Base-by-base conservation (phyloP, 2,329 filamentous ascomycete species). In the Botryotinia convoluta region DNA sequence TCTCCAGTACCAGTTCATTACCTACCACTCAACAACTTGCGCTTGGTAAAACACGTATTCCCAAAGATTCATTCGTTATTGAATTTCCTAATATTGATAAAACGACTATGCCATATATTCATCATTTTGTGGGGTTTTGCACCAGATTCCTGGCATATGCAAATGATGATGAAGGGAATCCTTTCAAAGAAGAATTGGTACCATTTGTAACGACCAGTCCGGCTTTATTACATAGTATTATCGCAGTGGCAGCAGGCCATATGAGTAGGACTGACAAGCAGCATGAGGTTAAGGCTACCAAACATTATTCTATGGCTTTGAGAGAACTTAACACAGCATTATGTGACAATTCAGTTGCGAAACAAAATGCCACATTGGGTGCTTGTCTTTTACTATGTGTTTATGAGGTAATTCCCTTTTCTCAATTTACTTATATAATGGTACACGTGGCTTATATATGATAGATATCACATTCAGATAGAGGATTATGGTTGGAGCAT, bases 61-160 rank as follows among this genome's bases (percentile, higher is more conserved):
- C 75, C 3, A 77, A 78, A 39, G 77, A 80, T 60, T 79, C 75
- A 35, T 80, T 80, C 57, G 75, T 79, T 0, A 73, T 80, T 26
- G 79, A 80, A 67, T 79, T 80, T 39, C 79, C 79, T 0, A 77
- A 77, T 68, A 74, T 80, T 16, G 76, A 79, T 39, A 74, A 77
- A 51, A 63, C 73, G 2, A 79, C 77, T 0, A 77, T 80, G 65
- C 77, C 77, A 6, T 80, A 79, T 59, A 77, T 80, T n/a, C 79
- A 79, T 68, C 79, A 80, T 69, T 80, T 80, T 68, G 76, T 79
- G 57, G 78, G 77, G 18, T 80, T 80, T 73, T 80, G 79, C 45
- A 76, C 73, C 16, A 74, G 79, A 12, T 80, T 80, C 61, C 61
- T 80, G 26, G 77, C 76, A 20, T 80, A 80, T 73, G 74, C 78